Base-by-base conservation (phyloP, 2,329 filamentous ascomycete species). In the Torrubiella hemipterigena region DNA sequence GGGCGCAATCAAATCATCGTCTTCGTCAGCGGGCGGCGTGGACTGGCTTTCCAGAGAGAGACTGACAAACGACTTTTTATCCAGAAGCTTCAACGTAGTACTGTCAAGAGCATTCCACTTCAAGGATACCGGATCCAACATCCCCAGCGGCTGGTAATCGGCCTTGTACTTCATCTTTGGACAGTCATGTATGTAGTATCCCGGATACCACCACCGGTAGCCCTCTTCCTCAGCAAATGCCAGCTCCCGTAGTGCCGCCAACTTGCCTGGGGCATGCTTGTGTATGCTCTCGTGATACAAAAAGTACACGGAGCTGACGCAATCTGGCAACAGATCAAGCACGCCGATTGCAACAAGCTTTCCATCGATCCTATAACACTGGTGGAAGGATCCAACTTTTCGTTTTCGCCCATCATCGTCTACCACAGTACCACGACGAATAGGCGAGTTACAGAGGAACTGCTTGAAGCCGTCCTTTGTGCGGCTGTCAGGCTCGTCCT, bases 141-240 rank as follows among this genome's bases (percentile, higher is more conserved):
- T 67, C 45, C 77, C 72, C 47, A 85, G 80, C 2, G 81, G 82
- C 9, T 66, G 63, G 50, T 82, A 91, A 47, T 86, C 78, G 35
- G 77, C 79, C 59, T 91, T 91, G 61, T 91, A 91, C 43, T 67
- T 66, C 83, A 91, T 89, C 59, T 91, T 91, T 32, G 70, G 65
- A 45, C 82, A 89, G 33, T 61, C 74, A 50, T 87, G 81, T 36
- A 91, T 89, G 45, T 89, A 91, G 52, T 76, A 89, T 6, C 83
- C 77, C 6, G 68, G 78, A 54, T 89, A 91, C 69, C 84, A 91
- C 63, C 73, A 85, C 26, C 67, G 58, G 44, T 87, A 86, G 0
- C 72, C 77, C 6, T 61, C 63, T 46, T 89, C 81, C 3, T 66
- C 56, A 1, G 82, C 78, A 17, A 91, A 52, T 0, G 74, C 63